Evolutionary conservation across 345 rosid genomes (phyloP).

Genomic region (Cardamine resedifolia): DNA sequence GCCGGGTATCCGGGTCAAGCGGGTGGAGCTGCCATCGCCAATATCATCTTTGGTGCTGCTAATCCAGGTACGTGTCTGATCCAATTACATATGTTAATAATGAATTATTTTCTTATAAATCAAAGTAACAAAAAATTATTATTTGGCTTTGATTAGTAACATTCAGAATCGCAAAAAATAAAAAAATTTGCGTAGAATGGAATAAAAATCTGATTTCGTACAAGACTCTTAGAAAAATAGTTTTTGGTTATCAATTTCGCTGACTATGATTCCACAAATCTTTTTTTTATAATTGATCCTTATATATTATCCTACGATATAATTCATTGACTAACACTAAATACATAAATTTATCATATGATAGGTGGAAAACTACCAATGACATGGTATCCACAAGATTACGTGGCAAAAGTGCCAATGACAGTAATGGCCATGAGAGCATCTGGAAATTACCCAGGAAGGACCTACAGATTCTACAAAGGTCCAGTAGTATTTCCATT

Average conservation of each 20-base stretch:
- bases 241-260: neutral
- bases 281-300: too few species aligned
- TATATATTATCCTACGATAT: neutral
- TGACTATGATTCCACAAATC: neutral
- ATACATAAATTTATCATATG: neutral
- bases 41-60: conserved; percentile 67
- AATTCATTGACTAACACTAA: neutral
- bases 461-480: conserved; percentile 89
- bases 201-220: too few species aligned
- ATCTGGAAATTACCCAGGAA: conserved; percentile 68
- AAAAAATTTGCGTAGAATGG: too few species aligned
- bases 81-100: neutral
- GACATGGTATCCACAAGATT: conserved; percentile 93
- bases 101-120: neutral
- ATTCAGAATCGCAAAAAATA: neutral
- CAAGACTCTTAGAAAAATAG: too few species aligned
- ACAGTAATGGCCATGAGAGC: conserved; percentile 82
- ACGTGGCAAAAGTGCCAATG: conserved; percentile 76
- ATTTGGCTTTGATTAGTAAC: neutral
- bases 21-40: conserved; percentile 86
- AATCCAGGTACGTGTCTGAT: conserved; percentile 60
- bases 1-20: conserved; percentile 99
- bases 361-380: conserved; percentile 89
- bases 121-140: neutral
- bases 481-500: conserved; percentile 89